Conservation (phyloP, 306 rosid genomes). For the Carpinus fangiana region DNA sequence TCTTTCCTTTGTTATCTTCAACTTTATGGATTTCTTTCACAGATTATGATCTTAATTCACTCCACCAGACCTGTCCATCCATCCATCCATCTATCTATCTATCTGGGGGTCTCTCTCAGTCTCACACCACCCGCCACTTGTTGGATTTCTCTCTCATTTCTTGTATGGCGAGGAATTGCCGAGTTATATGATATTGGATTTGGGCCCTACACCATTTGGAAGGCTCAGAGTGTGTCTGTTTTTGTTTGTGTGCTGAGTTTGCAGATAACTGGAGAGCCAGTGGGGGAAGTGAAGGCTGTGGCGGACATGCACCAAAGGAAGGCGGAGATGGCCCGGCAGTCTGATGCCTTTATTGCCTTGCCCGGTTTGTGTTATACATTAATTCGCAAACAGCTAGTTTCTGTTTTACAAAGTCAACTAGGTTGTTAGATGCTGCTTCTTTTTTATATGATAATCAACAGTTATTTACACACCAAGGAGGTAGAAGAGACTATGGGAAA, state of each 20-base stretch:
- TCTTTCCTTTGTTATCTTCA: conserved; percentile 72
- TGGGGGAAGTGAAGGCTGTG: conserved; percentile 96
- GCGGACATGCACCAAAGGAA: conserved; percentile 99
- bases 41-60: conserved; percentile 13
- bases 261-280: conserved; percentile 96
- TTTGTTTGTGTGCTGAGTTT: background rate
- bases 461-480: no score
- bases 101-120: no score
- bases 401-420: background rate
- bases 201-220: conserved; percentile 29
- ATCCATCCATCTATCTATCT: no score
- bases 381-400: background rate
- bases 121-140: background rate
- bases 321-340: conserved; percentile 94
- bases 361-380: conserved; percentile 63
- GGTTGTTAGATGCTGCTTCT: background rate
- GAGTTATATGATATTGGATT: conserved; percentile 22
- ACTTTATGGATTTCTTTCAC: conserved; percentile 19
- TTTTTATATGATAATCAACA: no score
- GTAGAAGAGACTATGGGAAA: background rate
- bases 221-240: background rate
- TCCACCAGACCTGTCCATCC: conserved; percentile 46
- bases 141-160: conserved; percentile 23
- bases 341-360: conserved; percentile 98
- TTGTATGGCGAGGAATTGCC: conserved; percentile 14